A percentile compares a stretch with the other conserved stretches of the same genome.
Conservation (phyloP, 2,329 filamentous ascomycete species). For the Triangularia setosa region DNA sequence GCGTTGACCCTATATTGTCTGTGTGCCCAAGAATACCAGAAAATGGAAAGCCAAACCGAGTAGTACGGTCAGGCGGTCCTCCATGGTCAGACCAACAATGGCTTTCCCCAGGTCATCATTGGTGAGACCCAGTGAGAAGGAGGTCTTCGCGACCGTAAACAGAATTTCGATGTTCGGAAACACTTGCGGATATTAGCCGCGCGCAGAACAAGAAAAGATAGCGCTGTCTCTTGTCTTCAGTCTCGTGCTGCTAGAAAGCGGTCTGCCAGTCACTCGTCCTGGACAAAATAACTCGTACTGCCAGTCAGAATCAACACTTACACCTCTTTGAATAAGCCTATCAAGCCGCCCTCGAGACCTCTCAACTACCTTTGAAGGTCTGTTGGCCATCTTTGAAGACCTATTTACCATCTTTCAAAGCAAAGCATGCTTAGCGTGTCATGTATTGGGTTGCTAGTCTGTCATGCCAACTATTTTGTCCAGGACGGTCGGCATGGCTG, state of each 20-base stretch:
- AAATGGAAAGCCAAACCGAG: not conserved
- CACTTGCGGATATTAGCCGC: not conserved
- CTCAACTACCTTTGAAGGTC: no score
- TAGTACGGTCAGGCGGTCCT: conserved; percentile 1
- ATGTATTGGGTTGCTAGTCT: no score
- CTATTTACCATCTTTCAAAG: no score
- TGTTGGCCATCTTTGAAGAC: no score
- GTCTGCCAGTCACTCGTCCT: no score
- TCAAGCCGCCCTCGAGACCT: no score
- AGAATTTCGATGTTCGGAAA: not conserved
- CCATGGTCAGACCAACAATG: conserved; percentile 3
- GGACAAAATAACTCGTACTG: no score
- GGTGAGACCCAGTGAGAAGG: conserved; percentile 5
- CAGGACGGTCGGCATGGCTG: not conserved
- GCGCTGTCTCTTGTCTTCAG: not conserved
- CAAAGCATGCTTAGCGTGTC: no score
- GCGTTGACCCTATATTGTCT: conserved; percentile 14
- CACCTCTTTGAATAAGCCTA: no score
- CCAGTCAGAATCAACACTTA: no score
- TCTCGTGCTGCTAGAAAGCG: not conserved
- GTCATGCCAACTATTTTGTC: no score
- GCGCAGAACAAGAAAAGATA: not conserved
- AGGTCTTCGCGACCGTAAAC: not conserved
- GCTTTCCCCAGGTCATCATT: not conserved
- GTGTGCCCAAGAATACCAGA: conserved; percentile 14